phyloP scores from a whole-genome alignment of 1,139 yeast species.

The Protomyces inouyei region DNA sequence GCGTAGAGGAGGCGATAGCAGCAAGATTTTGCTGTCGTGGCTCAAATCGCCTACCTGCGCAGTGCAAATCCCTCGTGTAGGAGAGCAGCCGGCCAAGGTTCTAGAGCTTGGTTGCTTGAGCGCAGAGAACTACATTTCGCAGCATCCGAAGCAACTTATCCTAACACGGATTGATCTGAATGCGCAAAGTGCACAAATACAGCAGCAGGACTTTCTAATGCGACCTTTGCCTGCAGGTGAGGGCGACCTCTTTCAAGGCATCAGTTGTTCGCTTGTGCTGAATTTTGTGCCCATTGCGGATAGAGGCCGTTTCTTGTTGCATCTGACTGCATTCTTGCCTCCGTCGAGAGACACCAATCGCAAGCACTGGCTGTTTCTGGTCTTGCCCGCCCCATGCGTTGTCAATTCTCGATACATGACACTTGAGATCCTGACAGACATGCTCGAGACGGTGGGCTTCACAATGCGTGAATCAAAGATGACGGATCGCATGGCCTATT shows the following conservation, averaged over 20 bases:
- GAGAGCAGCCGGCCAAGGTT: conserved; percentile 2
- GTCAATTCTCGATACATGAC: conserved; percentile 74
- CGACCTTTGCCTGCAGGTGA: conserved; percentile 44
- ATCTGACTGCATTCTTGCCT: conserved; percentile 56
- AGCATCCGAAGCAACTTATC: neutral
- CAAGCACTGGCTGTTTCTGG: conserved; percentile 55
- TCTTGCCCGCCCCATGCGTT: conserved; percentile 82
- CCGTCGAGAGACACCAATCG: conserved; percentile 4
- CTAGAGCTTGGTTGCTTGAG: conserved; percentile 28
- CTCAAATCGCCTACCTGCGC: conserved; percentile 36
- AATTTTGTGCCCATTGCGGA: conserved; percentile 76
- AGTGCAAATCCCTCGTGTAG: neutral
- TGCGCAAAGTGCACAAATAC: conserved; percentile 66
- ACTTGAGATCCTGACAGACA: conserved; percentile 43
- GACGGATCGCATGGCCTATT: conserved; percentile 72
- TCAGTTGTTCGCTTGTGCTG: conserved; percentile 79
- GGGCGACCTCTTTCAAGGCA: conserved; percentile 51
- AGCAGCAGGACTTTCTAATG: conserved; percentile 78
- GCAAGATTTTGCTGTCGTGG: conserved; percentile 70
- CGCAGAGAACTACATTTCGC: conserved; percentile 25
- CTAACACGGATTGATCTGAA: conserved; percentile 62
- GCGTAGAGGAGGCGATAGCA: conserved; percentile 85
- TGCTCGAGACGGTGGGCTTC: conserved; percentile 61
- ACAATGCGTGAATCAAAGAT: conserved; percentile 47
- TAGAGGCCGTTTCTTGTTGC: conserved; percentile 70